Evolutionary conservation across 2,329 filamentous ascomycete species (phyloP), one percentile per base, ranked within the genome.

Genomic region (Aspergillus awamori): DNA sequence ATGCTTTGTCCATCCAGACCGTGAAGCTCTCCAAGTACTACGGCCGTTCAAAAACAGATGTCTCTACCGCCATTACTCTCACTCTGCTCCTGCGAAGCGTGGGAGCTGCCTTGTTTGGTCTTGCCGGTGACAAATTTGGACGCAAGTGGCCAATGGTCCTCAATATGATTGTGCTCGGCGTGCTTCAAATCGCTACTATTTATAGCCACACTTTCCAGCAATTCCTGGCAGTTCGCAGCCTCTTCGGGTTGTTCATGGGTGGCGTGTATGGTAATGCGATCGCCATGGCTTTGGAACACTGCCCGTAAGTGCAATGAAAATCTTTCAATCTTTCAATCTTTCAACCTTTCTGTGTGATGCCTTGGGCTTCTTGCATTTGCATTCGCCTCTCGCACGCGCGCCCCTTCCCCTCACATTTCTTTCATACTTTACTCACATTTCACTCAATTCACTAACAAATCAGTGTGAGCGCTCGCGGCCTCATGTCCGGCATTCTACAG

Each of bases 401-500:
- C 20, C 20, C 20, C 20, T 20, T 20, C 20, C 20, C 20, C 20
- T 20, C 20, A 20, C 20, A 20, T 20, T 20, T 20, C 20, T 20
- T 20, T 20, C 20, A 20, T 20, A 20, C 2, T 20, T 20, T 20
- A 20, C 20, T 20, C 20, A 20, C 2, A 20, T 20, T 20, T 20
- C 20, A 26, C 20, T 11, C 8, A 17, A 15, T 22, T 28, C 13
- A 30, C 56, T 59, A 33, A 41, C 7, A 7, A 43, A n/a, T 24
- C 8, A 73, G 71, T 4, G 76, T 80, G 51, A 86, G 90, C 59
- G 88, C 90, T 7, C 84, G 91, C 73, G 92, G 92, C 67, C 81
- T 95, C 39, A 91, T 95, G 85, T 91, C 88, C 13, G 92, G 91
- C 57, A 90, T 95, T 54, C 78, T 94, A 17, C 92, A 95, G 70